Percentiles rank a stretch among this genome's conserved stretches.
These are phyloP conservation scores for Nidularia sp. DNA, from an alignment of 768 basidiomycete species.

Conservation along the genomic window DNA sequence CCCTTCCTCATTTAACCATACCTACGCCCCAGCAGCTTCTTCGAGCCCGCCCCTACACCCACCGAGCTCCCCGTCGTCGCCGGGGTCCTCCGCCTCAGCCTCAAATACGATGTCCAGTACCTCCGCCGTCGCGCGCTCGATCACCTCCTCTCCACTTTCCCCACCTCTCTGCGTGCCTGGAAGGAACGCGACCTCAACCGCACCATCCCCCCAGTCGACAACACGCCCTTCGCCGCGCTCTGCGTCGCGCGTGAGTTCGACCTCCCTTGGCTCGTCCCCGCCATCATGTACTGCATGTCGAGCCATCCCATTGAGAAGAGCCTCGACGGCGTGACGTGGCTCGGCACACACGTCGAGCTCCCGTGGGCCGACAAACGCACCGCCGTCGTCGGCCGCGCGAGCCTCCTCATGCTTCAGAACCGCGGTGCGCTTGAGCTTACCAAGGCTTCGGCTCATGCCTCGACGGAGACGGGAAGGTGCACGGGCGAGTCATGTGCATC, in stretches of 20 bases:
- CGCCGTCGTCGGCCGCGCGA: constrained; percentile 21
- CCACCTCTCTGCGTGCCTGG: constrained; percentile 26
- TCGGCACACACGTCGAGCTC: constrained; percentile 14
- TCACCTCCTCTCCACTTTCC: constrained; percentile 31
- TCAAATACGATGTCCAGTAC: constrained; percentile 33
- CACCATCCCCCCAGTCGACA: constrained; percentile 31
- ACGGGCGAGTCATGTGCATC: constrained; percentile 9
- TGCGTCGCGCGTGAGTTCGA: constrained; percentile 27
- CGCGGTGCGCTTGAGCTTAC: constrained; percentile 4
- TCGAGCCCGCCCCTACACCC: constrained; percentile 25
- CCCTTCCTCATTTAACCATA: neutral
- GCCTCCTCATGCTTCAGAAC: constrained; percentile 16
- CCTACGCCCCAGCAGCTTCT: constrained; percentile 16
- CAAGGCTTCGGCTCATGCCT: neutral
- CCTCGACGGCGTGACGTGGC: constrained; percentile 27
- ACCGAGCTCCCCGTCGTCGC: constrained; percentile 25
- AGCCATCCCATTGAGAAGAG: constrained; percentile 31
- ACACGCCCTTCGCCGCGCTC: constrained; percentile 34
- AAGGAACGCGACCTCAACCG: constrained; percentile 25
- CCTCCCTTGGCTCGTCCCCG: constrained; percentile 28
- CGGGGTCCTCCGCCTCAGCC: constrained; percentile 31
- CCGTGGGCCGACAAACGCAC: constrained; percentile 19
- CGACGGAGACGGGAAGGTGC: neutral
- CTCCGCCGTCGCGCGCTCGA: constrained; percentile 26
- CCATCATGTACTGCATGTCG: constrained; percentile 31